Conservation (phyloP, 176 grass and related monocot species). For the Carex myosuroides region DNA sequence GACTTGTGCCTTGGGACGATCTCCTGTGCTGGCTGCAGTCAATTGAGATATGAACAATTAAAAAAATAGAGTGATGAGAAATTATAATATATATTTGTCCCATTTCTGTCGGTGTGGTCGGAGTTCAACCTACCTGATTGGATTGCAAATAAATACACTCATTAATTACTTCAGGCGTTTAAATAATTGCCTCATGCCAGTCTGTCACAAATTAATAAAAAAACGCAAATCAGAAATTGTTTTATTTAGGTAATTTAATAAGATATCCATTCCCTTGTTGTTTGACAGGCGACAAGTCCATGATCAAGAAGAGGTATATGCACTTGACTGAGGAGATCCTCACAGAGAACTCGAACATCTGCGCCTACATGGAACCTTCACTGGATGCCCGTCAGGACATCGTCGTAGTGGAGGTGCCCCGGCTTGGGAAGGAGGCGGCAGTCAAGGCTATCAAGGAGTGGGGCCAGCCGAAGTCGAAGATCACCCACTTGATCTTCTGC, state of each 20-base stretch:
- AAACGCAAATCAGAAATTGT: neutral
- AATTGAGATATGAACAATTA: neutral
- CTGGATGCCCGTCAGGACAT: constrained; percentile 89
- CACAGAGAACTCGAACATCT: constrained; percentile 57
- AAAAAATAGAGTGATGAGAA: neutral
- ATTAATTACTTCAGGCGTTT: neutral
- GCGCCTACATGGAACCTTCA: constrained; percentile 80
- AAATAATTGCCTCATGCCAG: neutral
- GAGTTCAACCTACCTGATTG: neutral
- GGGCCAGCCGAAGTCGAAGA: constrained; percentile 63
- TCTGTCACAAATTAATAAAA: neutral
- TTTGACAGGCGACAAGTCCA: constrained; percentile 74
- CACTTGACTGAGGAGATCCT: constrained; percentile 72
- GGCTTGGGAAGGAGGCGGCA: constrained; percentile 65
- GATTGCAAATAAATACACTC: neutral
- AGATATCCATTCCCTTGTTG: neutral
- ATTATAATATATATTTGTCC: neutral
- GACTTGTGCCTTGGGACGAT: neutral
- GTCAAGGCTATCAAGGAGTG: constrained; percentile 90
- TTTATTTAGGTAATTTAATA: neutral
- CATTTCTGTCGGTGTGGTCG: neutral
- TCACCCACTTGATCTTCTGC: constrained; percentile 92
- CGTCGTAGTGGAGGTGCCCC: constrained; percentile 78
- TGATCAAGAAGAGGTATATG: constrained; percentile 90
- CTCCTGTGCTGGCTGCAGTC: neutral